Conservation (phyloP, 306 rosid species). For the Hippophae rhamnoides region DNA sequence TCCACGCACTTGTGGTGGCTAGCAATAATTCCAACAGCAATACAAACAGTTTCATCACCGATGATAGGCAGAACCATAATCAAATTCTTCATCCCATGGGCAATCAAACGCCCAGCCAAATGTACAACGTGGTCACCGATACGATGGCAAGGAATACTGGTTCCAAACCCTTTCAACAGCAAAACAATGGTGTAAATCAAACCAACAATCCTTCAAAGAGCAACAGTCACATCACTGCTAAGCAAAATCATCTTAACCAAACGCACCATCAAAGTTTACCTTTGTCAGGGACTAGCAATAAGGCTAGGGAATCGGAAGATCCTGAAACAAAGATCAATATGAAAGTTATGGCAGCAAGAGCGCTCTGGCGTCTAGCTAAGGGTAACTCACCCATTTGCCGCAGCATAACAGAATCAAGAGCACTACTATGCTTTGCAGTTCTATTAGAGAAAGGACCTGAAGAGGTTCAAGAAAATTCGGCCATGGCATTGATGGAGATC, state of each 20-base stretch:
- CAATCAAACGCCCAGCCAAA: conserved; percentile 29
- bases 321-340: conserved; percentile 55
- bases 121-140: conserved; percentile 55
- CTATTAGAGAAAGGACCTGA: conserved; percentile 69
- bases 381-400: conserved; percentile 69
- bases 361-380: conserved; percentile 64
- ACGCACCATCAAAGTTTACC: conserved; percentile 30
- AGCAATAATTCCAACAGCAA: conserved; percentile 23
- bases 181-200: conserved; percentile 20
- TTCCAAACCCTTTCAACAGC: conserved; percentile 14
- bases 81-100: conserved; percentile 51
- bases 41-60: conserved; percentile 14
- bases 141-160: conserved; percentile 50
- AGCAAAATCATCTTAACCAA: conserved; percentile 29
- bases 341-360: conserved; percentile 91
- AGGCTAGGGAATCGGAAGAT: conserved; percentile 70
- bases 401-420: conserved; percentile 83
- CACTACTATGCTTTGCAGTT: conserved; percentile 75
- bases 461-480: conserved; percentile 65
- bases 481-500: conserved; percentile 93
- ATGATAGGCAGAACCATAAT: conserved; percentile 19
- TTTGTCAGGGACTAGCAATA: conserved; percentile 44
- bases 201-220: conserved; percentile 11
- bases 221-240: conserved; percentile 26
- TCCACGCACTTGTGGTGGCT: conserved; percentile 71